Evolutionary conservation across 768 basidiomycete genomes (phyloP), one percentile per base, ranked within the genome.

Genomic region (Fomitopsis serialis): DNA sequence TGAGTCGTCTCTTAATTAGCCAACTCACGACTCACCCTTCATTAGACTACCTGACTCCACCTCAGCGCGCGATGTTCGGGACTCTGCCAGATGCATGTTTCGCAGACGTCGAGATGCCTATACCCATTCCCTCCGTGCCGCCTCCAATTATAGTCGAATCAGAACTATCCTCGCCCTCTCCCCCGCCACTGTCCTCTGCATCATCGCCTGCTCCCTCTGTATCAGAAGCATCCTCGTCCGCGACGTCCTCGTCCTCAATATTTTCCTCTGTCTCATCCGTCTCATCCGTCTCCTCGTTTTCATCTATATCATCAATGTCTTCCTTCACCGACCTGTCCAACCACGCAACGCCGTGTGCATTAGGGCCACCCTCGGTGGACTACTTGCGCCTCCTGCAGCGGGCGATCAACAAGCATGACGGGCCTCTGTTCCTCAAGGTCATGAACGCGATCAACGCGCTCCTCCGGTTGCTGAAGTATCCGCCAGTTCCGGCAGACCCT

Each of bases 381-480:
- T 68, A 77, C 52, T 76, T 92, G 12, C 80, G 83, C 43, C 71
- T 78, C 3, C 69, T 93, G 32, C 83, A 84, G 58, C 82, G 85
- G 25, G 87, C 90, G 11, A 80, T 90, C 42, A 75, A 84, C 63
- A 73, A 70, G 9, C 80, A 74, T 46, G 81, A 93, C 55, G 90
- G 91, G 0, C 88, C 88, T 0, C 73, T 84, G 24, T 91, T 92
- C 64, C 61, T 88, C 24, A 67, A 72, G 15, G 78, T 85, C 17
- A 78, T 94, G 61, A 67, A 74, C 37, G 70, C 67, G 0, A 79
- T 92, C 63, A 91, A 91, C 64, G 61, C 67, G 1, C 68, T 88
- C 32, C 69, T 94, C 15, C 78, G 79, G 36, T 60, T 61, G 1
- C 72, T 91, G 58, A 92, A 91, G 69, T 84, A 86, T 59, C 86